A percentile compares a stretch with the other conserved stretches of the same genome.
Evolutionary conservation across 2,329 filamentous ascomycete genomes (phyloP).

Genomic region (Pseudogymnoascus sp.): DNA sequence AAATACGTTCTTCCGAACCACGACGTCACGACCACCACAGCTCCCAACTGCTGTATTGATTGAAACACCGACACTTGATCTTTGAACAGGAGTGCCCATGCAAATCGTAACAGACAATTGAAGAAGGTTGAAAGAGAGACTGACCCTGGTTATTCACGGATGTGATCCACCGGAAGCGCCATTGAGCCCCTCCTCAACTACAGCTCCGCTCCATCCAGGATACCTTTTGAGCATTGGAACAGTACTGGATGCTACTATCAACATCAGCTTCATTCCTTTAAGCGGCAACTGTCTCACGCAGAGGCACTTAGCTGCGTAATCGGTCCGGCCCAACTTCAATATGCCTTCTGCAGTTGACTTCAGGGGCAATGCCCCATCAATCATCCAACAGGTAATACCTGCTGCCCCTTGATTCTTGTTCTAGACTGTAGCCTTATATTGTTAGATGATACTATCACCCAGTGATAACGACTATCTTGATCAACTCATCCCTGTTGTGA

Average conservation of each 20-base stretch:
- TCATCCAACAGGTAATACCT: constrained; percentile 20
- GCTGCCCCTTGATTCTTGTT: background rate
- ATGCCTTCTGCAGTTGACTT: constrained; percentile 15
- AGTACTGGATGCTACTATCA: background rate
- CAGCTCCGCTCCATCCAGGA: background rate
- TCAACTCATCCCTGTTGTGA: constrained; percentile 87
- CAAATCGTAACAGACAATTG: background rate
- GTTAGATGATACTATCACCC: constrained; percentile 81
- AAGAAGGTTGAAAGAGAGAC: background rate
- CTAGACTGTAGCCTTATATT: background rate
- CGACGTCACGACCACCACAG: background rate
- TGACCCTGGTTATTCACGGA: background rate
- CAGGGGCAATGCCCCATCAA: constrained; percentile 15
- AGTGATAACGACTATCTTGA: constrained; percentile 92
- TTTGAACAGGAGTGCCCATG: background rate
- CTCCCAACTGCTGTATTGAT: background rate
- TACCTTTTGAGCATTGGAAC: background rate
- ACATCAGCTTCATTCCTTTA: background rate
- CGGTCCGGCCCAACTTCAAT: background rate
- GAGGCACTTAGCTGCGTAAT: background rate
- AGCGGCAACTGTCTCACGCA: background rate
- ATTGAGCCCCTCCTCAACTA: background rate
- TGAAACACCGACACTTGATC: background rate
- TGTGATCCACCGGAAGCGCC: background rate
- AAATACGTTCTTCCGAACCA: background rate